Evolutionary conservation across 2,329 filamentous ascomycete species (phyloP).

Genomic region (Geosmithia putterillii): DNA sequence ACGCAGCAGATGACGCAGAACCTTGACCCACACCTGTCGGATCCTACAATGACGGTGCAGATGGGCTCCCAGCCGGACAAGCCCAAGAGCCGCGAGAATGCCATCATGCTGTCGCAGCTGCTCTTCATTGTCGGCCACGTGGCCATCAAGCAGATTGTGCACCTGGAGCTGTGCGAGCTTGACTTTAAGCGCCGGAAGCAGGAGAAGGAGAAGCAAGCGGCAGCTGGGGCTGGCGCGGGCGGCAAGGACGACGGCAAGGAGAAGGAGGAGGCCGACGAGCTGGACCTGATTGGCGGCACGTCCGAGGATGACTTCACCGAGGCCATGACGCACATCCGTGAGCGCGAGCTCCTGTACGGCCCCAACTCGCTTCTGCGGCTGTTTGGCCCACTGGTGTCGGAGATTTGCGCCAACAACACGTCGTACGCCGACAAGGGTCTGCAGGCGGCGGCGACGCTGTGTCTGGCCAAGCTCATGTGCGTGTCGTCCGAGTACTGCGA

Average conservation of each 20-base stretch:
- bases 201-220: constrained; percentile 61
- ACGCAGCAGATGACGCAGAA: constrained; percentile 4
- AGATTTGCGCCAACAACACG: constrained; percentile 92
- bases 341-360: constrained; percentile 73
- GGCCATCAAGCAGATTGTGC: constrained; percentile 97
- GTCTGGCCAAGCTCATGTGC: constrained; percentile 97
- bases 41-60: constrained; percentile 20
- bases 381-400: constrained; percentile 83
- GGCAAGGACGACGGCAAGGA: constrained; percentile 38
- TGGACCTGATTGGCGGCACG: constrained; percentile 93
- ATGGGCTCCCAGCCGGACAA: constrained; percentile 15
- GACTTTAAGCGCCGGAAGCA: constrained; percentile 97
- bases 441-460: constrained; percentile 86
- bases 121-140: constrained; percentile 94
- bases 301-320: constrained; percentile 90
- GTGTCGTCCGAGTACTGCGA: constrained; percentile 96
- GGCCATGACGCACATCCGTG: constrained; percentile 71
- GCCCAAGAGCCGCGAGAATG: constrained; percentile 49
- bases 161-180: constrained; percentile 90
- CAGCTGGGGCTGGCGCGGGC: constrained; percentile 9
- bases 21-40: constrained; percentile 9
- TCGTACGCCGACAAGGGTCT: constrained; percentile 81
- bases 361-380: constrained; percentile 73
- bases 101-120: constrained; percentile 74
- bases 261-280: constrained; percentile 65